Evolutionary conservation across 1,139 yeast species (phyloP), one percentile per base, ranked within the genome.

Genomic region (Suhomyces chickasaworum): DNA sequence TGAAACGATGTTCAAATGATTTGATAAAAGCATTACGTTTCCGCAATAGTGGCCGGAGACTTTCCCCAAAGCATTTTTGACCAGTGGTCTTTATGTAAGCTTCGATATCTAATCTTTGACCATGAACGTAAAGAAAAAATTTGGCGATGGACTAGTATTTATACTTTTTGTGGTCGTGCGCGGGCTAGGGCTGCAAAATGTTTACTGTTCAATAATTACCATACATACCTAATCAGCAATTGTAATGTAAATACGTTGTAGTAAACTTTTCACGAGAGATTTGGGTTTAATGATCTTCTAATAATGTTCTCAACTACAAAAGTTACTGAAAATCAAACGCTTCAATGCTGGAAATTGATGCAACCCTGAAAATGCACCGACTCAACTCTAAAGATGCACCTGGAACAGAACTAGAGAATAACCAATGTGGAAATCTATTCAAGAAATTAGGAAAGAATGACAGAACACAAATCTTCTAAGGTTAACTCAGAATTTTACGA

Each of bases 1-100:
- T 21, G 16, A 20, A 12, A n/a, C 38, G 15, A 5, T 9, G n/a
- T 44, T 53, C 58, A 61, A 71, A 63, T 66, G 71, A 60, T 61
- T 59, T 55, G 61, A 62, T 63, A 65, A 66, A 54, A 61, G 64
- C 76, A 72, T 64, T 67, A 68, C 83, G 84, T 80, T 80, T 78
- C 84, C 84, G 81, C 83, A 66, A 73, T 59, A 64, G 57, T 67
- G 90, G 89, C 90, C 85, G 95, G 93, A 86, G 95, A 86, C 95
- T 86, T 86, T 86, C 93, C 95, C 95, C 93, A 81, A 86, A 85
- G 90, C 89, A 65, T 65, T 47, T 48, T 35, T 56, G 64, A 46
- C 47, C 50, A 22, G 37, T 38, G 48, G 51, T 69, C 82, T 75
- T 77, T 82, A 57, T 75, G 91, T 71, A 71, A 68, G 87, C 91